A percentile compares a stretch with the other conserved stretches of the same genome.
These are phyloP conservation scores for Drechslerella stenobrocha DNA, from an alignment of 2,329 filamentous ascomycete genomes.

Conservation along the genomic window DNA sequence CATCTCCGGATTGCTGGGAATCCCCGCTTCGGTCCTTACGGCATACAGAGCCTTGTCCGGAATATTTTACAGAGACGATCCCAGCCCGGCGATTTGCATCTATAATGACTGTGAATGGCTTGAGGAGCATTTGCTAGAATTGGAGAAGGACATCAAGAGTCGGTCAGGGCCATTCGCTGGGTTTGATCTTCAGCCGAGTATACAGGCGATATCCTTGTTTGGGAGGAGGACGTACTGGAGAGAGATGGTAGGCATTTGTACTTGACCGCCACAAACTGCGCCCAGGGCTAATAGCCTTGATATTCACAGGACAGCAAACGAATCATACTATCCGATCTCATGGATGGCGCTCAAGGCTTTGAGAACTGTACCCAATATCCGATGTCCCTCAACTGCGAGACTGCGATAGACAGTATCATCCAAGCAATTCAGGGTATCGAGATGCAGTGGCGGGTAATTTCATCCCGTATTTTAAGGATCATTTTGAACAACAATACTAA, in stretches of 20 bases:
- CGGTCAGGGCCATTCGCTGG: constrained; percentile 10
- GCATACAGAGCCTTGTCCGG: constrained; percentile 77
- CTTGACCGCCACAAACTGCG: too few relatives aligned
- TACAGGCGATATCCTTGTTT: constrained; percentile 48
- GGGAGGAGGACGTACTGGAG: constrained; percentile 49
- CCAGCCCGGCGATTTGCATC: constrained; percentile 68
- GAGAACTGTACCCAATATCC: constrained; percentile 51
- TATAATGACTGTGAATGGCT: constrained; percentile 71
- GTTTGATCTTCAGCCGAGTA: constrained; percentile 32
- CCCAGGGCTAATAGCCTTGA: too few relatives aligned
- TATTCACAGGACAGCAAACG: constrained; percentile 32
- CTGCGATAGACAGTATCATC: constrained; percentile 63
- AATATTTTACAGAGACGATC: constrained; percentile 69
- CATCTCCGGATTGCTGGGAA: constrained; percentile 69
- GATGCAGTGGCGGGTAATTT: constrained; percentile 46
- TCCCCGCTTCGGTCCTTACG: constrained; percentile 74
- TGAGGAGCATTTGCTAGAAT: constrained; percentile 58
- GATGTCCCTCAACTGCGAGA: constrained; percentile 55
- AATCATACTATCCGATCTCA: constrained; percentile 49
- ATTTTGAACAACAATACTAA: background rate
- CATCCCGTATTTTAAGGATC: background rate
- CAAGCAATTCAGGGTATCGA: constrained; percentile 62
- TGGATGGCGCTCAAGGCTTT: constrained; percentile 52
- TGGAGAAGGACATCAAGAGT: constrained; percentile 31
- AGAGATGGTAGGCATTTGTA: constrained; percentile 36